Base-by-base conservation (phyloP, 108 stramenopile species). In the Thalassiosira profunda region DNA sequence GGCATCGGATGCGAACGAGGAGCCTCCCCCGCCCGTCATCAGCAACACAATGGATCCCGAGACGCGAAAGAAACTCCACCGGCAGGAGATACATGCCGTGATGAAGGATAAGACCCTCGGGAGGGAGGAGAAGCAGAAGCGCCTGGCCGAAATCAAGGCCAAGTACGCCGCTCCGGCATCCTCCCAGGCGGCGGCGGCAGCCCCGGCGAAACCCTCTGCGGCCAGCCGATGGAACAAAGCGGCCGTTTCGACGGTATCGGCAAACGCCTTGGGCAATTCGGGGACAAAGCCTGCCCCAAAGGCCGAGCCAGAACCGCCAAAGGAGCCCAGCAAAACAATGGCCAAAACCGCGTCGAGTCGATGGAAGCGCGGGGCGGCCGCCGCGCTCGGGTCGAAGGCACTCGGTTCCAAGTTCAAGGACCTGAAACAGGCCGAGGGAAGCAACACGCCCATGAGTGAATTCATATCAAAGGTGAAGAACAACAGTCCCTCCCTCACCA, bases 51-150 rank as follows among this genome's bases (percentile, higher is more conserved):
- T 31, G 33, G 7, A n/a, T 5, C 9, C 53, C 24, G 10, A 26
- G 33, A 5, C 5, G 29, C 53, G 11, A 34, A 3, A 3, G 1
- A 1, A 31, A 25, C 33, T 38, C 44, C 49, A 34, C 20, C 5
- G 65, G 12, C 29, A 23, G 15, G 65, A 67, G 55, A 25, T 53
- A 1, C 65, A 67, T 30, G 17, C 65, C 18, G 24, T 54, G 2
- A 67, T 67, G 65, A 67, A 67, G 30, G 65, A 67, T 54, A 33
- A 51, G 36, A 33, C 65, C 10, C 35, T 67, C 23, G 65, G 53
- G 31, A 35, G 37, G 28, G 53, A 53, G 53, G 65, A 53, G 41
- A 67, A 67, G 37, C 51, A 54, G 2, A 34, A 28, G 24, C 51
- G 51, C 26, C 25, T 67, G 40, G 65, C 53, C 7, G 65, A 67